A percentile compares a stretch with the other conserved stretches of the same genome.
Evolutionary conservation across 495 filamentous ascomycete genomes (phyloP).

Genomic region (Patellaria atrata): DNA sequence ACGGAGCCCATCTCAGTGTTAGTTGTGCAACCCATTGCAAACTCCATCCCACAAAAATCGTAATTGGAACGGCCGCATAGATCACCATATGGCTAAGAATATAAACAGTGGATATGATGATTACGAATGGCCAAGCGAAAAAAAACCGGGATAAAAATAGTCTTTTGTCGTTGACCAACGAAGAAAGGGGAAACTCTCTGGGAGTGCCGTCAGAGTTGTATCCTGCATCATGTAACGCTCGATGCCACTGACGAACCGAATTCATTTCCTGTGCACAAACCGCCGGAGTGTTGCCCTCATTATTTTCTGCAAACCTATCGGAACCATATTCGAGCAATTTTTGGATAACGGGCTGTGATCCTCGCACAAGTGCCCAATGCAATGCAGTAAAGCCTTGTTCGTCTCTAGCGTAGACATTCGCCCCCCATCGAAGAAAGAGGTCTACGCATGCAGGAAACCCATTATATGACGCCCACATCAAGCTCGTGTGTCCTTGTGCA

Average conservation of each 20-base stretch:
- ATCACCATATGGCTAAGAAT: constrained; percentile 62
- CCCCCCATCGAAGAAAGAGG: constrained; percentile 86
- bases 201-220: constrained; percentile 66
- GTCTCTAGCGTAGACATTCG: constrained; percentile 78
- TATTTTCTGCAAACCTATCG: constrained; percentile 76
- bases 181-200: constrained; percentile 41
- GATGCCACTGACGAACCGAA: constrained; percentile 63
- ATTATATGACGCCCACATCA: constrained; percentile 99
- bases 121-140: constrained; percentile 74
- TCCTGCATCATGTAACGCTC: constrained; percentile 70
- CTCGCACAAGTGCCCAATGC: constrained; percentile 94
- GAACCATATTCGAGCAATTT: constrained; percentile 90
- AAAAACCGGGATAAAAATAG: constrained; percentile 70
- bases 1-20: constrained; percentile 61
- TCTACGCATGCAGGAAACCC: constrained; percentile 85
- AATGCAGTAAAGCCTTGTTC: constrained; percentile 85
- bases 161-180: constrained; percentile 53
- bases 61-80: constrained; percentile 58
- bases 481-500: constrained; percentile 71
- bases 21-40: constrained; percentile 71
- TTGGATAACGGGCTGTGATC: constrained; percentile 67
- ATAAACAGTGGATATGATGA: constrained; percentile 53
- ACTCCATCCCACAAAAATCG: constrained; percentile 46
- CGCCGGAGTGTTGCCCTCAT: constrained; percentile 75
- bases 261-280: constrained; percentile 82